These are phyloP conservation scores for Scheffersomyces insectosa DNA, from an alignment of 1,139 yeast genomes.

Conservation along the genomic window DNA sequence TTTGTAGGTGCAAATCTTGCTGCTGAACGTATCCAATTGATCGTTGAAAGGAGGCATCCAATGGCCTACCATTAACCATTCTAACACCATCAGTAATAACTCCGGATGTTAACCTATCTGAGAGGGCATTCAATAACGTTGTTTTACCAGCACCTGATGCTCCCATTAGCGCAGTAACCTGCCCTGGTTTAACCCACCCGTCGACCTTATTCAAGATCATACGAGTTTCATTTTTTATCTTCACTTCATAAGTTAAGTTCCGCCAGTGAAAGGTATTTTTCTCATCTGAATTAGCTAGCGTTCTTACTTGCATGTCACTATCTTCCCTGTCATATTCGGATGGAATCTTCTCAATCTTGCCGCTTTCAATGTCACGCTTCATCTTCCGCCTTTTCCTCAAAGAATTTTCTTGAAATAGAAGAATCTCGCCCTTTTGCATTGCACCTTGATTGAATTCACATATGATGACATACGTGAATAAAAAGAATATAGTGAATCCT, in stretches of 20 bases:
- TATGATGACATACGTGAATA: constrained; percentile 51
- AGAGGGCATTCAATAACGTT: constrained; percentile 32
- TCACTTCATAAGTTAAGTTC: constrained; percentile 71
- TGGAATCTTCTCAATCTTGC: constrained; percentile 1
- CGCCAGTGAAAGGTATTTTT: constrained; percentile 45
- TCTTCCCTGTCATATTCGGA: background rate
- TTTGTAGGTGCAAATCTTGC: constrained; percentile 39
- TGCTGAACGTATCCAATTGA: constrained; percentile 45
- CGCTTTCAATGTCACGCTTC: constrained; percentile 1
- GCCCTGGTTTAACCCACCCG: constrained; percentile 58
- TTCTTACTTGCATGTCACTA: background rate
- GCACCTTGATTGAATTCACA: constrained; percentile 69
- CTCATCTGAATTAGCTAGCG: background rate
- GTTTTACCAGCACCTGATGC: constrained; percentile 40
- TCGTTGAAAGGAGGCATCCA: constrained; percentile 39
- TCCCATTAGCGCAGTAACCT: constrained; percentile 36
- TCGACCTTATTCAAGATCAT: constrained; percentile 48
- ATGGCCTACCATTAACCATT: constrained; percentile 37
- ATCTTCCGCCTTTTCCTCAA: constrained; percentile 15
- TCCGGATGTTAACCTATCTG: constrained; percentile 36
- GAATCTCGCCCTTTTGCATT: constrained; percentile 75
- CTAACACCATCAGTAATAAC: constrained; percentile 34
- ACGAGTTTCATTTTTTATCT: constrained; percentile 61
- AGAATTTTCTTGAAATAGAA: constrained; percentile 32
- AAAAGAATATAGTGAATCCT: constrained; percentile 55